Conservation (phyloP, 805 yeast genomes). For the Saccharomycopsis babjevae region DNA sequence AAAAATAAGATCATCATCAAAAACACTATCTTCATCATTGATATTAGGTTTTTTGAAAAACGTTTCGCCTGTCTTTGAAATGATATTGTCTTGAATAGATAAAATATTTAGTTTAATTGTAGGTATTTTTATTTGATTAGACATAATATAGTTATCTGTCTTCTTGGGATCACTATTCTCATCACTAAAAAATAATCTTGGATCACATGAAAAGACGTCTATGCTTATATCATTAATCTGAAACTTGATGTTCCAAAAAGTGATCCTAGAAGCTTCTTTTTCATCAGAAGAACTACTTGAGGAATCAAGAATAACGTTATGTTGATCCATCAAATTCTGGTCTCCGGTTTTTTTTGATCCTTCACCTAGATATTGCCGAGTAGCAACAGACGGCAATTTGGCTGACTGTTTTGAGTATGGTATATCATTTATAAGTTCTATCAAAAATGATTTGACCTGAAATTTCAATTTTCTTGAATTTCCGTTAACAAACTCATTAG, state of each 20-base stretch:
- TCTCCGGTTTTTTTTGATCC: no score
- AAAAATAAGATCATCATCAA: background rate
- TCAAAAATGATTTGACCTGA: constrained; percentile 19
- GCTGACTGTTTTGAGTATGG: background rate
- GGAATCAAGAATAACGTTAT: background rate
- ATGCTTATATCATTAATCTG: constrained; percentile 14
- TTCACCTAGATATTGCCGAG: no score
- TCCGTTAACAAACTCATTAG: constrained; percentile 23
- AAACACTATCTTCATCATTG: background rate
- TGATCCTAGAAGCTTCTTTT: constrained; percentile 26
- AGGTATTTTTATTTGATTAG: background rate
- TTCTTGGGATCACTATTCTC: constrained; percentile 20
- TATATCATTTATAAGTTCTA: constrained; percentile 20
- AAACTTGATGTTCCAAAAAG: constrained; percentile 17
- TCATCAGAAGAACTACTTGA: background rate
- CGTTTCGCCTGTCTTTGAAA: constrained; percentile 26
- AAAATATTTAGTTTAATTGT: background rate
- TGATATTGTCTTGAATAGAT: background rate
- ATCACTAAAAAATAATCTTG: constrained; percentile 20
- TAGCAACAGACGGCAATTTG: background rate
- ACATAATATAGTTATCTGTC: background rate
- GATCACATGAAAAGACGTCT: constrained; percentile 23
- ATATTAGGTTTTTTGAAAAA: constrained; percentile 6
- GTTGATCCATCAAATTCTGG: background rate
- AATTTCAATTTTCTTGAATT: constrained; percentile 23